Conservation (phyloP, 1,139 yeast species). For the Saccharomyces uvarum region DNA sequence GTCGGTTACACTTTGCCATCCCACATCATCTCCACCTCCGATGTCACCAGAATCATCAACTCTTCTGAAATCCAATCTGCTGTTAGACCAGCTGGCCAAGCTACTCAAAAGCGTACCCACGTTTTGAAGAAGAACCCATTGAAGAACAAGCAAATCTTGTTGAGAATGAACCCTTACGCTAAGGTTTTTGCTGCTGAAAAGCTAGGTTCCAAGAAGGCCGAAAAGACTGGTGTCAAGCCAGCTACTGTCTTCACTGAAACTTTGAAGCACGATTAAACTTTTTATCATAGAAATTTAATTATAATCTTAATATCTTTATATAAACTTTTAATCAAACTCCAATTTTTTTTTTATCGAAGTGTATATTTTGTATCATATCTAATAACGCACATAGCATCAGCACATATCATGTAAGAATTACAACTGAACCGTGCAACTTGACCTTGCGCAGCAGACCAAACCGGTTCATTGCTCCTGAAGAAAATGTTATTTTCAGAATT, state of each 20-base stretch:
- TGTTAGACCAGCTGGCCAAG: constrained; percentile 93
- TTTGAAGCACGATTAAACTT: constrained; percentile 46
- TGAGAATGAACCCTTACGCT: constrained; percentile 99
- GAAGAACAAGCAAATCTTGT: constrained; percentile 97
- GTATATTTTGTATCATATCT: background rate
- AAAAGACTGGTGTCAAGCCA: constrained; percentile 56
- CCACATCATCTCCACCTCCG: constrained; percentile 92
- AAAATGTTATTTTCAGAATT: too few relatives aligned
- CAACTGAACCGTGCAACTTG: too few relatives aligned
- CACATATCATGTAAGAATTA: background rate
- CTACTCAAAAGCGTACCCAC: constrained; percentile 88
- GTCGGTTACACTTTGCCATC: constrained; percentile 87
- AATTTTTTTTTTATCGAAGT: background rate
- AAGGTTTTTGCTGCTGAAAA: constrained; percentile 91
- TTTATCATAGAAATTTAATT: background rate
- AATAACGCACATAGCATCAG: background rate
- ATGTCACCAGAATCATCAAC: constrained; percentile 95
- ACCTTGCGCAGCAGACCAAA: too few relatives aligned
- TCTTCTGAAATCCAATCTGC: constrained; percentile 98
- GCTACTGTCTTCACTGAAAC: constrained; percentile 64
- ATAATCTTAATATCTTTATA: background rate
- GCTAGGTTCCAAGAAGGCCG: constrained; percentile 79
- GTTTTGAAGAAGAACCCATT: constrained; percentile 99
- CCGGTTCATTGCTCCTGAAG: too few relatives aligned
- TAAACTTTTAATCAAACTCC: background rate